Evolutionary conservation across 2,329 filamentous ascomycete species (phyloP), one percentile per base, ranked within the genome.

Genomic region (Paecilomyces niveus): DNA sequence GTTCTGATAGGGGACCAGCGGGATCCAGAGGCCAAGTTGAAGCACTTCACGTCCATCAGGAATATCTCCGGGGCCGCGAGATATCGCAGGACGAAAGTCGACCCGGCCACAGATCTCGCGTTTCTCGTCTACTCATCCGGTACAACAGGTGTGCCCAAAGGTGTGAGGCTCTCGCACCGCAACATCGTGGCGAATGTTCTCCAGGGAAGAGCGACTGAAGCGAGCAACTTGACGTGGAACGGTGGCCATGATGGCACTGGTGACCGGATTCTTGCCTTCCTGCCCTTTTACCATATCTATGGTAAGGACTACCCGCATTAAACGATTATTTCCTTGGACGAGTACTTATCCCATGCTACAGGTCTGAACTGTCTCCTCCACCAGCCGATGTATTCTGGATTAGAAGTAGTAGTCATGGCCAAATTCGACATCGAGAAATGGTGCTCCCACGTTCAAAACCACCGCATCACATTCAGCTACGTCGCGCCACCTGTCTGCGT

Each of bases 231-330:
- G 57, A 78, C 75, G 21, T 83, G 84, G 71, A 77, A 82, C 45
- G 85, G 86, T 3, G 81, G 83, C 0, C 69, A 78, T 1, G 82
- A 83, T 67, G 85, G 85, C 8, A 79, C 85, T 58, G 83, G 85
- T 0, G 92, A 96, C 70, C 85, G 83, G 59, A 78, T 94, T 31
- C 74, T 97, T 6, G 89, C 89, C 1, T 88, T 96, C 59, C 74
- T 96, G 10, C 92, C 92, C 0, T 94, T 96, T 72, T 96, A 92
- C 76, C 92, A 96, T 70, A 92, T 96, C 62, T 96, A 96, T 68
- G 90, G 82, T 89, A 74, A 64, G 83, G 68, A 5, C n/a, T 26
- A 1, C 53, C 22, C n/a, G 10, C 11, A 11, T 6, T 54, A 29
- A 21, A 33, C 45, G 18, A 51, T 21, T 33, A 24, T 54, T 22